Evolutionary conservation across 179 eudicot species (phyloP), one percentile per base, ranked within the genome.

Genomic region (Amaranthus tricolor): DNA sequence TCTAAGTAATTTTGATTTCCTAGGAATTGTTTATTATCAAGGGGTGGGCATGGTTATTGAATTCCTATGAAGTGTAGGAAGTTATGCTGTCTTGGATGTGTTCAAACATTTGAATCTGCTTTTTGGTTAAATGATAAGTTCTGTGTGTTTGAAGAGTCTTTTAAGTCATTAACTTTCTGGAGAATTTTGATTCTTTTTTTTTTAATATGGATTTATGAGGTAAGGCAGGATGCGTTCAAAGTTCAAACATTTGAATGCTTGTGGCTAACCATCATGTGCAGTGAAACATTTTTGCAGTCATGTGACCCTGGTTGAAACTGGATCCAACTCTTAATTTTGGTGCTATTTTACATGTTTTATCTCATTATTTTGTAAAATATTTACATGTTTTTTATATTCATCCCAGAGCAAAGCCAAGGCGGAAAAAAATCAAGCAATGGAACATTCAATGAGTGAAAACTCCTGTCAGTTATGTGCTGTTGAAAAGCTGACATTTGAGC

Each of bases 351-450:
- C 24, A 48, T 69, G 5, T 21, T 17, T 58, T 58, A 58, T 61
- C 45, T 17, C 44, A 19, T 47, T 60, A 43, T 73, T 19, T 57
- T 54, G 31, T 20, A 55, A 48, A 48, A 49, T 31, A 47, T 31
- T 31, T 31, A 31, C 40, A 31, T 31, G 40, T 31, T 31, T 31
- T 24, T 31, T 31, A 31, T 73, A 47, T 51, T 13, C 15, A 14
- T 71, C 47, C 53, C 88, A 96, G 98, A 96, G 96, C 79, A 93
- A 88, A 88, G 87, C 98, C 51, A 94, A 96, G 86, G 98, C 85
- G 63, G 99, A 89, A 78, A 94, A 86, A 77, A 94, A 87, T 80
- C 98, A 88, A 87, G 97, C 98, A 40, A 85, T 91, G 94, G 97
- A 89, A 81, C 89, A 84, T 53, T 69, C 61, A 52, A 12, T 74